A percentile compares a stretch with the other conserved stretches of the same genome.
phyloP scores from a whole-genome alignment of 331 rosid genomes.

The Malus hybrid region DNA sequence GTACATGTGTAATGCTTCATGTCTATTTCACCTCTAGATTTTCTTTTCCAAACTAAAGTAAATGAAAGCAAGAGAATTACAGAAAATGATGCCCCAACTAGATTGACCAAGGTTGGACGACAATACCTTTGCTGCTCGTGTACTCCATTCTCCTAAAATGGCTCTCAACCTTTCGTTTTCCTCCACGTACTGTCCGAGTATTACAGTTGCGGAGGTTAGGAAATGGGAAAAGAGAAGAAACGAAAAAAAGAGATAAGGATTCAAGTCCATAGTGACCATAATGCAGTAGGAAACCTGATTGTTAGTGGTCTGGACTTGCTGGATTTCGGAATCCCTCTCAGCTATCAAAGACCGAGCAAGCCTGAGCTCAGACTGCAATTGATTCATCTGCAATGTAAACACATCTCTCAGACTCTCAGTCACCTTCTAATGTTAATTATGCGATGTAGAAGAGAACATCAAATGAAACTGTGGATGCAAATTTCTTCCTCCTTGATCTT shows the following conservation, averaged over 20 bases:
- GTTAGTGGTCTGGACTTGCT: slow-evolving; percentile 70
- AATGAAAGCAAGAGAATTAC: background rate
- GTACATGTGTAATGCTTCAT: too few relatives aligned
- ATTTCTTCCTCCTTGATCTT: too few relatives aligned
- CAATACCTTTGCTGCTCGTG: slow-evolving; percentile 88
- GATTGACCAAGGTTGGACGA: background rate
- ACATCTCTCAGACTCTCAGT: background rate
- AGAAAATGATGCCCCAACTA: background rate
- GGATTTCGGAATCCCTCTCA: slow-evolving; percentile 83
- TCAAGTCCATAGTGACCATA: background rate
- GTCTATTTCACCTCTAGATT: background rate
- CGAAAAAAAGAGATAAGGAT: background rate
- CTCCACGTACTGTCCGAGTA: slow-evolving; percentile 71
- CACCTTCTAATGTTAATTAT: background rate
- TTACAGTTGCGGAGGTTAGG: background rate
- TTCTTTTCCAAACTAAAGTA: background rate
- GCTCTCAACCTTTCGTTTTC: slow-evolving; percentile 95
- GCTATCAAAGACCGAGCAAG: slow-evolving; percentile 94
- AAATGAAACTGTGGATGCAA: background rate
- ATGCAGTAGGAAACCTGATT: slow-evolving; percentile 49
- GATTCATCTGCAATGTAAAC: slow-evolving; percentile 66
- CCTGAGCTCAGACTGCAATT: slow-evolving; percentile 80
- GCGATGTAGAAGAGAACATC: background rate
- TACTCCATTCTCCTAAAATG: slow-evolving; percentile 95
- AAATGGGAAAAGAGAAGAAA: background rate